phyloP scores from a whole-genome alignment of 2,329 filamentous ascomycete genomes.

The Mariannaea sp. region DNA sequence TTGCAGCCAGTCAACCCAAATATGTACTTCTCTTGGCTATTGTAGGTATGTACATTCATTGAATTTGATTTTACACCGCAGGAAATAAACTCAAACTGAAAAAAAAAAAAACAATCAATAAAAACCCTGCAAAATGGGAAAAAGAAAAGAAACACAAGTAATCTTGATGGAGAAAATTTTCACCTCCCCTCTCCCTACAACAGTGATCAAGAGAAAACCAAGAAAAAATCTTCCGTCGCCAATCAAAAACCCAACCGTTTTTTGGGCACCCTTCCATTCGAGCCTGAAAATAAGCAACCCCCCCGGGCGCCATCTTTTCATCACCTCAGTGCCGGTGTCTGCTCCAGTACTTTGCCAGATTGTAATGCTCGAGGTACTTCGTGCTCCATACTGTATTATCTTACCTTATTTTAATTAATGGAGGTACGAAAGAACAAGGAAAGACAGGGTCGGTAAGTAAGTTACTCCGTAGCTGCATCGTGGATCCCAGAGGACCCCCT shows the following conservation, averaged over 20 bases:
- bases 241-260: not conserved
- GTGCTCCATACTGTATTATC: no score
- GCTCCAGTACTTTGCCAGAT: not conserved
- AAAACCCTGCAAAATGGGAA: no score
- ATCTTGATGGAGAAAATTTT: no score
- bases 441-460: conserved; percentile 26
- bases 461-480: conserved; percentile 18
- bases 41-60: no score
- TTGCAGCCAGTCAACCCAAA: not conserved
- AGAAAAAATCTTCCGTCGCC: not conserved
- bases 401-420: no score
- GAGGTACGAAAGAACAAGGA: conserved; percentile 8
- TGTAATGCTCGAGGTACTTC: conserved; percentile 8
- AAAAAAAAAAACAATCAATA: no score
- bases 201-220: no score
- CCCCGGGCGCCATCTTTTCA: conserved; percentile 1
- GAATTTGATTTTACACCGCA: no score
- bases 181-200: no score
- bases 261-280: not conserved
- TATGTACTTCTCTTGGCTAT: no score
- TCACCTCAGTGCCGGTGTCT: not conserved
- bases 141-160: no score
- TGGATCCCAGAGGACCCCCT: conserved; percentile 19
- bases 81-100: no score
- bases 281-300: not conserved